A percentile compares a stretch with the other conserved stretches of the same genome.
phyloP scores from a whole-genome alignment of 768 basidiomycete genomes.

The Phaeotremella skinneri region DNA sequence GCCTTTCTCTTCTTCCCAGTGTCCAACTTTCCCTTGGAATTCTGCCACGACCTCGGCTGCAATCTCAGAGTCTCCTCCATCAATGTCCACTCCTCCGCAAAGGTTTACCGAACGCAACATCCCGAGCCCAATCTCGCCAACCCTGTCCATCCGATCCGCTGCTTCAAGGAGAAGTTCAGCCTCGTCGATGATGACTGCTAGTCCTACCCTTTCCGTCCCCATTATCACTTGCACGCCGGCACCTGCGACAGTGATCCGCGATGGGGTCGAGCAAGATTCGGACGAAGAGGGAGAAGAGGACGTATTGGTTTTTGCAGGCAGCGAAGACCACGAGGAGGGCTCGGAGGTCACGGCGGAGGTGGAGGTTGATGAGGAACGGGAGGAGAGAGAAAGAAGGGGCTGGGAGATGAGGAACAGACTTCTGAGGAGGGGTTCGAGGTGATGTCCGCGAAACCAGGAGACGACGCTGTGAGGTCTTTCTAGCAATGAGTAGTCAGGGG shows the following conservation, averaged over 20 bases:
- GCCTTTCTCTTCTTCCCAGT: conserved; percentile 20
- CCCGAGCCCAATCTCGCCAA: conserved; percentile 24
- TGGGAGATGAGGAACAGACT: conserved; percentile 36
- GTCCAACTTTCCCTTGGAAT: conserved; percentile 17
- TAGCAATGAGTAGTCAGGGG: no score
- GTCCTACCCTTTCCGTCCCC: conserved; percentile 34
- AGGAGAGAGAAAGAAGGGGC: conserved; percentile 34
- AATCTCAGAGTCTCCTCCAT: conserved; percentile 4
- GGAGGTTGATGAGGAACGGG: conserved; percentile 12
- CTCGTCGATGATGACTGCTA: conserved; percentile 10
- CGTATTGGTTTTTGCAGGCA: conserved; percentile 30
- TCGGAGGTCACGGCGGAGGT: no score
- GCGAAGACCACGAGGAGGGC: conserved; percentile 14
- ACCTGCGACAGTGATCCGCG: conserved; percentile 9
- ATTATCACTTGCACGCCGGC: conserved; percentile 47
- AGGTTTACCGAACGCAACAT: conserved; percentile 20
- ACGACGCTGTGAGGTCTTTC: no score
- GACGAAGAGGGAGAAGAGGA: conserved; percentile 35
- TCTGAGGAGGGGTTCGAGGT: conserved; percentile 8
- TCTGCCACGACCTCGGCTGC: background rate
- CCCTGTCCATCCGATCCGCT: conserved; percentile 25
- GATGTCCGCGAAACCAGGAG: no score
- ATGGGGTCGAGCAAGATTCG: conserved; percentile 32
- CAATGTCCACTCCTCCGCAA: conserved; percentile 7
- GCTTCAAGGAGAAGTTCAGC: conserved; percentile 2